Conservation (phyloP, 306 rosid species). For the Medicago ruthenica region DNA sequence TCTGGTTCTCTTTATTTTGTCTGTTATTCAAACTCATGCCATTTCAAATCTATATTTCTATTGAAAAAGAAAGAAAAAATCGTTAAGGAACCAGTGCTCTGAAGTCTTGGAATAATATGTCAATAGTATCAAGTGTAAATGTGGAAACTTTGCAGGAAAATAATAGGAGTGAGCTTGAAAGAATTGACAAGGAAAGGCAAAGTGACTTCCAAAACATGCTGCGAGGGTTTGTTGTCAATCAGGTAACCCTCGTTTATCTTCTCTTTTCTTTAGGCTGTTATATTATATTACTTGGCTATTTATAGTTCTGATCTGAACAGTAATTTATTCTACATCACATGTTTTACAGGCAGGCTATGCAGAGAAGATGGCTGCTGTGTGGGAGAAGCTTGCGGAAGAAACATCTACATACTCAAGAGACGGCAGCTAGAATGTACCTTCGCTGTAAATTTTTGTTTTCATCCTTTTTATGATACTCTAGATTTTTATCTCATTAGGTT, state of each 20-base stretch:
- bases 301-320: conserved; percentile 29
- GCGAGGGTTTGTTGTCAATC: conserved; percentile 55
- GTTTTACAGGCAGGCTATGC: conserved; percentile 78
- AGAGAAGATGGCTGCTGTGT: conserved; percentile 78
- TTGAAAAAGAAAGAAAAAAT: neutral
- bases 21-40: neutral
- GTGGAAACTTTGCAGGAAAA: conserved; percentile 49
- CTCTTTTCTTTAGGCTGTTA: conserved; percentile 7
- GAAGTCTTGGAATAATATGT: conserved; percentile 27
- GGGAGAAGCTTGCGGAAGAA: conserved; percentile 89
- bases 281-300: neutral
- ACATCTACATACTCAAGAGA: conserved; percentile 57
- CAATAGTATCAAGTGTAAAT: conserved; percentile 3
- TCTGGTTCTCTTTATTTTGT: neutral
- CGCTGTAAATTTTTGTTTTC: conserved; percentile 55
- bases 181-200: conserved; percentile 54
- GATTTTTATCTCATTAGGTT: conserved; percentile 29
- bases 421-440: conserved; percentile 52
- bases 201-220: conserved; percentile 52
- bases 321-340: conserved; percentile 26
- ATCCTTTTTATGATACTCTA: conserved; percentile 18
- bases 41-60: conserved; percentile 29
- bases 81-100: neutral
- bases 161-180: conserved; percentile 53
- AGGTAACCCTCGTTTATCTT: conserved; percentile 37